Evolutionary conservation across 257 asterid genomes (phyloP).

Genomic region (Cynanchum wilfordii): DNA sequence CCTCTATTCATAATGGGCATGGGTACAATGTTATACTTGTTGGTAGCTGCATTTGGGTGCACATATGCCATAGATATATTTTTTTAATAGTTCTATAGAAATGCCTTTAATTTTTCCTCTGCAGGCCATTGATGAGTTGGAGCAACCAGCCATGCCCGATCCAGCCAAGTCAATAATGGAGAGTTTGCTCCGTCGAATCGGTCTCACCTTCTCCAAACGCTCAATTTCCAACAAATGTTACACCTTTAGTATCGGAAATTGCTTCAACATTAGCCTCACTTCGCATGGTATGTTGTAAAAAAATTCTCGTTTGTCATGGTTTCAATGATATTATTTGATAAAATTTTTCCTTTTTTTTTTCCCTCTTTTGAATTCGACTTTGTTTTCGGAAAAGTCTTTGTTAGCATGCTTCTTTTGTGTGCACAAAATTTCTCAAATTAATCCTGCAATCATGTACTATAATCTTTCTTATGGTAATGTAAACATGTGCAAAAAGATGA

Average conservation of each 20-base stretch:
- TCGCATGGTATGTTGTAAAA: constrained; percentile 62
- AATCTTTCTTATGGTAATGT: not conserved
- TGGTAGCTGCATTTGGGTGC: not conserved
- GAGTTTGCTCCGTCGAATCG: constrained; percentile 34
- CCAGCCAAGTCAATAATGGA: constrained; percentile 44
- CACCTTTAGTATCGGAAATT: constrained; percentile 62
- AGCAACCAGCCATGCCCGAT: constrained; percentile 45
- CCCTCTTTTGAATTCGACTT: not conserved
- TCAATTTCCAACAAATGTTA: constrained; percentile 43
- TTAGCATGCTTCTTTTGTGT: not conserved
- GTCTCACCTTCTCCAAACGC: constrained; percentile 45
- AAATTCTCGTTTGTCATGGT: not conserved
- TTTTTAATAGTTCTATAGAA: not conserved
- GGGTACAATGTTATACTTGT: not conserved
- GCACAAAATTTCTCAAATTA: not conserved
- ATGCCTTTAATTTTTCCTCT: constrained; percentile 12
- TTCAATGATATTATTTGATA: not conserved
- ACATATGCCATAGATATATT: not conserved
- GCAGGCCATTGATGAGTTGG: constrained; percentile 55
- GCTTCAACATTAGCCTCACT: constrained; percentile 79
- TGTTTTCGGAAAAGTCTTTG: not conserved
- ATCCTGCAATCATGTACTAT: not conserved
- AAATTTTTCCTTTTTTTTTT: not conserved
- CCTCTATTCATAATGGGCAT: not conserved
- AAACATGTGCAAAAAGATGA: not conserved